These are phyloP conservation scores for Coriolopsis trogii DNA, from an alignment of 1,284 basidiomycete species.

Conservation along the genomic window DNA sequence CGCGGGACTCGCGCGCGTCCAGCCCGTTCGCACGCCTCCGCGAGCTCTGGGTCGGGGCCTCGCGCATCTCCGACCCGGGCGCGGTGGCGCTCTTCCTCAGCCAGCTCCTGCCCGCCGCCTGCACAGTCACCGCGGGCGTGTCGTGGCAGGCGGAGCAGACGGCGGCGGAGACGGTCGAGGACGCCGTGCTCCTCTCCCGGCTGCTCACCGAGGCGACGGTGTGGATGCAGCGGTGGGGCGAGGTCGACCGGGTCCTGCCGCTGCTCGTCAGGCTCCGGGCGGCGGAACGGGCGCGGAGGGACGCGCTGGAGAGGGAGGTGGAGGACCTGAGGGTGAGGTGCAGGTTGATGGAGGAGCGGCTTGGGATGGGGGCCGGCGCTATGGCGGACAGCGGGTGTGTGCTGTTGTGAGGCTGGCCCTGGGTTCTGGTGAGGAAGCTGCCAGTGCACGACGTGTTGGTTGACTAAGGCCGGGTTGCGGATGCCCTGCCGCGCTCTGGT, in stretches of 20 bases:
- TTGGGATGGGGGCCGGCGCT: constrained; percentile 21
- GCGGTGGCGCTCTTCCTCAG: constrained; percentile 57
- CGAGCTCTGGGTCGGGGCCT: constrained; percentile 52
- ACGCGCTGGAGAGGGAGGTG: constrained; percentile 48
- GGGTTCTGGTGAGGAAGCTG: too few species aligned
- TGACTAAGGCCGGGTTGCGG: too few species aligned
- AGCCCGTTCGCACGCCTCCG: neutral
- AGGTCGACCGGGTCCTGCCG: constrained; percentile 49
- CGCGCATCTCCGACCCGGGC: constrained; percentile 43
- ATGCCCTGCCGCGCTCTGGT: too few species aligned
- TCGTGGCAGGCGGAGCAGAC: constrained; percentile 29
- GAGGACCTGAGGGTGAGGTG: constrained; percentile 54
- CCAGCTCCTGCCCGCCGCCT: constrained; percentile 46
- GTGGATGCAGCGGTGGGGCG: constrained; percentile 46
- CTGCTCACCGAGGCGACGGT: constrained; percentile 26
- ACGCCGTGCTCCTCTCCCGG: constrained; percentile 12
- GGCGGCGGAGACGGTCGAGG: constrained; percentile 10
- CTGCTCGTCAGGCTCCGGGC: constrained; percentile 48
- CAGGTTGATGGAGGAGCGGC: constrained; percentile 45
- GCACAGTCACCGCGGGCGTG: constrained; percentile 41
- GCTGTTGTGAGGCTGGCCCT: constrained; percentile 21
- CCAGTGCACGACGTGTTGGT: too few species aligned
- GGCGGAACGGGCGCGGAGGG: constrained; percentile 49
- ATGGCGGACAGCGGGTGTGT: constrained; percentile 28
- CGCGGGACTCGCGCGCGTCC: constrained; percentile 29